A percentile compares a stretch with the other conserved stretches of the same genome.
These are phyloP conservation scores for Colletotrichum higginsianum DNA, from an alignment of 2,329 filamentous ascomycete genomes.

Conservation along the genomic window DNA sequence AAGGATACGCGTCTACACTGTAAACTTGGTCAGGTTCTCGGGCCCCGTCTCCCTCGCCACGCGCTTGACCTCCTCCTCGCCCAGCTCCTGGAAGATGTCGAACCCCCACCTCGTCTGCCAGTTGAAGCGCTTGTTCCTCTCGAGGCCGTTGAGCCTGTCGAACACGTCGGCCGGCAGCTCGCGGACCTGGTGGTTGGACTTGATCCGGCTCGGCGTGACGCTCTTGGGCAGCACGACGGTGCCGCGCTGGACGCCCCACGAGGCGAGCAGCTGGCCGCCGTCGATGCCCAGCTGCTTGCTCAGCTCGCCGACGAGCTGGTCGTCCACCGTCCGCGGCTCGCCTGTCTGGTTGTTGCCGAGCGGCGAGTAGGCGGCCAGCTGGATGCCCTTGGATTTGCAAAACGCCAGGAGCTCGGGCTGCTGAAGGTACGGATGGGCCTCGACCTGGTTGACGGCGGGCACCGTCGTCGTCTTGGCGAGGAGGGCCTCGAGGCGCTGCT, in stretches of 20 bases:
- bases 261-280: constrained; percentile 61
- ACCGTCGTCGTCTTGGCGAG: constrained; percentile 65
- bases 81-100: constrained; percentile 61
- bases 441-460: constrained; percentile 78
- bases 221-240: constrained; percentile 81
- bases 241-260: constrained; percentile 76
- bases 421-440: constrained; percentile 78
- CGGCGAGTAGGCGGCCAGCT: constrained; percentile 76
- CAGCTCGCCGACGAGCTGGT: constrained; percentile 62
- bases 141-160: constrained; percentile 55
- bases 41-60: constrained; percentile 52
- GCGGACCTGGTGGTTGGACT: constrained; percentile 71
- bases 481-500: constrained; percentile 58
- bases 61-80: constrained; percentile 53
- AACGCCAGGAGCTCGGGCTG: constrained; percentile 70
- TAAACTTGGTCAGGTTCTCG: constrained; percentile 55
- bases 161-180: constrained; percentile 55
- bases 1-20: constrained; percentile 39
- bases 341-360: constrained; percentile 68
- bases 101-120: constrained; percentile 58
- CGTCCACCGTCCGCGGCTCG: constrained; percentile 64
- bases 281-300: constrained; percentile 58
- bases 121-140: constrained; percentile 61
- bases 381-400: constrained; percentile 71
- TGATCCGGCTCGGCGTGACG: constrained; percentile 75